Percentiles rank a stretch among this genome's conserved stretches.
Evolutionary conservation across 2,329 filamentous ascomycete genomes (phyloP).

Genomic region (Penicillium concentricum): DNA sequence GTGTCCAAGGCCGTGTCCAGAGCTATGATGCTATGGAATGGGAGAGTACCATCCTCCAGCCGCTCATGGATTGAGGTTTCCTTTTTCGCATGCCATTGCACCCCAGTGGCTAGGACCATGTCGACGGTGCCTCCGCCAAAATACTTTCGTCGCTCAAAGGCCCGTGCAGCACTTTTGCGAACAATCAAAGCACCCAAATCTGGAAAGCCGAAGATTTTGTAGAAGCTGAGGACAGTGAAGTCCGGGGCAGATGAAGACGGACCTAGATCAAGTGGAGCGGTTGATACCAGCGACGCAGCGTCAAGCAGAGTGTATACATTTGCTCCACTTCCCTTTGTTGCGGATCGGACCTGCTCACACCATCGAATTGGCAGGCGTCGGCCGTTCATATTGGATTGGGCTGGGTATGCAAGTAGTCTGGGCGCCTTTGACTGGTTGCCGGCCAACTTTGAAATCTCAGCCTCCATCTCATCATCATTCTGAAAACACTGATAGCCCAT

Average conservation of each 20-base stretch:
- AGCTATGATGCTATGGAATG: conserved; percentile 86
- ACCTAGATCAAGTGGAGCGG: conserved; percentile 70
- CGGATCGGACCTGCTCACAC: conserved; percentile 53
- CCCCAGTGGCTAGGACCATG: conserved; percentile 74
- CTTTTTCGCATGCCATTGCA: conserved; percentile 82
- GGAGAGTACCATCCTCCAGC: conserved; percentile 87
- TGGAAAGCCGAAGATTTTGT: conserved; percentile 98
- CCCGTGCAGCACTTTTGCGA: conserved; percentile 63
- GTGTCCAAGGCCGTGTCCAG: conserved; percentile 70
- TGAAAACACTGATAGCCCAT: conserved; percentile 63
- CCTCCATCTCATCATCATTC: conserved; percentile 60
- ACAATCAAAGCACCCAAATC: conserved; percentile 85
- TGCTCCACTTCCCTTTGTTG: conserved; percentile 23
- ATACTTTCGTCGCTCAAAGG: conserved; percentile 69
- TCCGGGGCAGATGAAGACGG: conserved; percentile 66
- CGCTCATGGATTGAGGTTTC: conserved; percentile 69
- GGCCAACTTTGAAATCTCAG: conserved; percentile 57
- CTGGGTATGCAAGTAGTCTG: conserved; percentile 74
- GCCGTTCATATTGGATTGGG: conserved; percentile 92
- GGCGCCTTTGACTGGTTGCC: conserved; percentile 19
- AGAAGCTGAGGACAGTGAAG: conserved; percentile 83
- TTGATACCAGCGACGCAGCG: conserved; percentile 77
- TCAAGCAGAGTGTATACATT: conserved; percentile 71
- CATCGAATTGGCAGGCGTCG: conserved; percentile 70
- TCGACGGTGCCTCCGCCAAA: conserved; percentile 96